Percentiles rank a stretch among this genome's conserved stretches.
Conservation (phyloP, 2,329 filamentous ascomycete species). For the Fusarium chaquense region DNA sequence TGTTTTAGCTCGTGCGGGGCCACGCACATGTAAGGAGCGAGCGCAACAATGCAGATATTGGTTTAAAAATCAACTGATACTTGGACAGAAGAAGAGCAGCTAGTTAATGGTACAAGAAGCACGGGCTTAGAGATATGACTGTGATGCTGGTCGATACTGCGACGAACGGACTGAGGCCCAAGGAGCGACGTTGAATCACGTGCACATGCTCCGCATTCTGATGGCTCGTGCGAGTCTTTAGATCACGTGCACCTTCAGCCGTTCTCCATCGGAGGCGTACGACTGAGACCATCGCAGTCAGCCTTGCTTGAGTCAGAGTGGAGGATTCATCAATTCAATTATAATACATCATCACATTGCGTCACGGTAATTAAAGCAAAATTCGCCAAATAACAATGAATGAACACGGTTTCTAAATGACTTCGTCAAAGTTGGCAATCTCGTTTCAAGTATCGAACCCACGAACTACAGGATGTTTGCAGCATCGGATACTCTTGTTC, state of each 20-base stretch:
- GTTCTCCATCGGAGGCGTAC: not conserved
- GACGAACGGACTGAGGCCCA: slow-evolving; percentile 36
- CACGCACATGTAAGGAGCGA: slow-evolving; percentile 53
- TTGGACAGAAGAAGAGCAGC: slow-evolving; percentile 54
- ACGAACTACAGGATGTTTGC: slow-evolving; percentile 12
- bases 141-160: slow-evolving; percentile 42
- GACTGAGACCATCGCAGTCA: not conserved
- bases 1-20: slow-evolving; percentile 29
- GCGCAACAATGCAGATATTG: slow-evolving; percentile 50
- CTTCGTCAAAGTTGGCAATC: not conserved
- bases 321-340: not conserved
- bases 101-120: slow-evolving; percentile 51
- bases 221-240: slow-evolving; percentile 39
- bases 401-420: too few species aligned
- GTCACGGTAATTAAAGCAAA: not conserved
- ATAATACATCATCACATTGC: not conserved
- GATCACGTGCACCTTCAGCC: slow-evolving; percentile 44
- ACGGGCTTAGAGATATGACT: slow-evolving; percentile 33
- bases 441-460: too few species aligned
- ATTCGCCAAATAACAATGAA: not conserved
- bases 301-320: slow-evolving; percentile 8
- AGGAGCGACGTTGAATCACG: slow-evolving; percentile 43
- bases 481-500: not conserved
- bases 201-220: slow-evolving; percentile 45
- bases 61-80: slow-evolving; percentile 56